phyloP scores from a whole-genome alignment of 306 rosid species.

The Prunus mongolica region DNA sequence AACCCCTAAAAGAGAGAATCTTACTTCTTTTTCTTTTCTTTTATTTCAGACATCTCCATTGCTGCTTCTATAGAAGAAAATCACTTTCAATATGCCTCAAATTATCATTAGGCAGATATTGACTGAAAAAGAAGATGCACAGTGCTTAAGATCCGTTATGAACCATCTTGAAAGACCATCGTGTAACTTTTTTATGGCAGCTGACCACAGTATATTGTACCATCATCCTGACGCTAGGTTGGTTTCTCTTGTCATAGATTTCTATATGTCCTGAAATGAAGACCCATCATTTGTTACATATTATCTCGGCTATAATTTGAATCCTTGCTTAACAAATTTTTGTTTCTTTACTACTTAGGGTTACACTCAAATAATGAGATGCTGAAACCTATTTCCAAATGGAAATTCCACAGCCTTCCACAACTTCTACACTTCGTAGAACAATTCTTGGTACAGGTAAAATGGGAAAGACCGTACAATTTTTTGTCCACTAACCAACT shows the following conservation, averaged over 20 bases:
- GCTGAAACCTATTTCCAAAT: background rate
- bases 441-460: background rate
- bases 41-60: no score
- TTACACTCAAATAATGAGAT: background rate
- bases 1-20: background rate
- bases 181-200: no score
- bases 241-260: background rate
- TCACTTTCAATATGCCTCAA: background rate
- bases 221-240: background rate
- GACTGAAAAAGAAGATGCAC: no score
- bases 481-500: constrained; percentile 1
- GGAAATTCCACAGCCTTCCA: constrained; percentile 10
- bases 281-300: background rate
- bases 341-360: background rate
- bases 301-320: background rate
- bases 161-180: no score
- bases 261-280: background rate
- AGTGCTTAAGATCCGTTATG: no score
- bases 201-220: background rate
- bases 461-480: constrained; percentile 1
- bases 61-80: background rate
- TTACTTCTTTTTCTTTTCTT: background rate
- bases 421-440: constrained; percentile 4
- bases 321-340: background rate
- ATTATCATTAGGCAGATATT: no score